These are phyloP conservation scores for Usnea hakonensis DNA, from an alignment of 495 filamentous ascomycete genomes.

Conservation along the genomic window DNA sequence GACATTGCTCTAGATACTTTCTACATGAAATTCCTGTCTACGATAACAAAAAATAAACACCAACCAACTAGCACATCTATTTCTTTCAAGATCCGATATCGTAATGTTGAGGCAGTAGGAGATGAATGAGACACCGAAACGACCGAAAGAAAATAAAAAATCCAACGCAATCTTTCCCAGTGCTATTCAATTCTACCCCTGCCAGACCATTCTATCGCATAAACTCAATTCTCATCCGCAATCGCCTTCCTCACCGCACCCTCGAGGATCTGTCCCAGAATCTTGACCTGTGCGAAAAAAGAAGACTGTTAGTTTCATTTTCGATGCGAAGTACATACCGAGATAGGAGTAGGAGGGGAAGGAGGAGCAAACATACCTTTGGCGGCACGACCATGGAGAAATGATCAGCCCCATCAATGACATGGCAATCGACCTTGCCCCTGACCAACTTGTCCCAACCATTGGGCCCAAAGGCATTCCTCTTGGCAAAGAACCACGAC, in stretches of 20 bases:
- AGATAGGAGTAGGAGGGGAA: neutral
- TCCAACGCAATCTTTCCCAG: neutral
- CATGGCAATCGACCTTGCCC: conserved; percentile 49
- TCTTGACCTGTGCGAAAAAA: neutral
- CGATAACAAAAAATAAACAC: neutral
- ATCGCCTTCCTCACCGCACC: neutral
- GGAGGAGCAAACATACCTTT: conserved; percentile 33
- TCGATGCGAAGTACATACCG: neutral
- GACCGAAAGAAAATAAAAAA: no score
- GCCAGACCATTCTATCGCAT: neutral
- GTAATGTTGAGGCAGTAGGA: neutral
- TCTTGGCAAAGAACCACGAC: conserved; percentile 38
- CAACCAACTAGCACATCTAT: neutral
- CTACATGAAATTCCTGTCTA: neutral
- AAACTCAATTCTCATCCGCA: neutral
- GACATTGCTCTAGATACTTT: no score
- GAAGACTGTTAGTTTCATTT: neutral
- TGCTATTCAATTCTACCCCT: neutral
- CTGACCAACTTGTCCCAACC: conserved; percentile 65
- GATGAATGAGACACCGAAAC: neutral
- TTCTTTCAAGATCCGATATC: no score
- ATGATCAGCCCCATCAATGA: conserved; percentile 56
- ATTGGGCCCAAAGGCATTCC: conserved; percentile 67
- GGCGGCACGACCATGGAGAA: conserved; percentile 61
- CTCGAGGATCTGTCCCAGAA: neutral